These are phyloP conservation scores for Xanthoceras sorbifolium DNA, from an alignment of 345 rosid species.

Conservation along the genomic window DNA sequence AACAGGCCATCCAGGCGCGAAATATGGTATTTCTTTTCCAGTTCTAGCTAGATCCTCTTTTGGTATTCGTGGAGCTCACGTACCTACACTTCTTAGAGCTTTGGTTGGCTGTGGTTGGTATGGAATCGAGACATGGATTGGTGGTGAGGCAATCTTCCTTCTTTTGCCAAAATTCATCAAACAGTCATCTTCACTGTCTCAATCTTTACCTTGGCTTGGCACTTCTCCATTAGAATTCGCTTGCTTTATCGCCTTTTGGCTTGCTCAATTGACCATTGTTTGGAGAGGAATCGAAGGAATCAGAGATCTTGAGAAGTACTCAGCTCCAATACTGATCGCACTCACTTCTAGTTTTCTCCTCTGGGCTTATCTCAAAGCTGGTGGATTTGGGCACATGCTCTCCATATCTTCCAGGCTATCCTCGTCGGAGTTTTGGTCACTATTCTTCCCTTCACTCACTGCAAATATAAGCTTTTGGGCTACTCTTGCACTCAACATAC, in stretches of 20 bases:
- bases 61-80: conserved; percentile 81
- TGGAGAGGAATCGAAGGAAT: conserved; percentile 90
- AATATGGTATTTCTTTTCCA: conserved; percentile 84
- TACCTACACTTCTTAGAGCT: conserved; percentile 84
- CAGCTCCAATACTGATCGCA: conserved; percentile 70
- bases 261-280: conserved; percentile 65
- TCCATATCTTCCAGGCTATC: conserved; percentile 65
- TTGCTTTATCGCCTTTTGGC: conserved; percentile 82
- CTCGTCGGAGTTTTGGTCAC: conserved; percentile 70
- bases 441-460: conserved; percentile 85
- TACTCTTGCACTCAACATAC: conserved; percentile 85
- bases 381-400: conserved; percentile 79
- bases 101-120: conserved; percentile 98
- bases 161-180: conserved; percentile 64
- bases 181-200: conserved; percentile 46
- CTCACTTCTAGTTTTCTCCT: conserved; percentile 67
- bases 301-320: conserved; percentile 71
- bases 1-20: conserved; percentile 83
- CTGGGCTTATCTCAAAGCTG: conserved; percentile 83
- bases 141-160: conserved; percentile 90
- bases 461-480: conserved; percentile 98
- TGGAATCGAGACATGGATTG: conserved; percentile 97
- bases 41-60: conserved; percentile 85
- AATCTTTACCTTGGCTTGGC: conserved; percentile 68
- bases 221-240: conserved; percentile 84